Conservation (phyloP, 2,329 filamentous ascomycete species). For the Sporothrix globosa region DNA sequence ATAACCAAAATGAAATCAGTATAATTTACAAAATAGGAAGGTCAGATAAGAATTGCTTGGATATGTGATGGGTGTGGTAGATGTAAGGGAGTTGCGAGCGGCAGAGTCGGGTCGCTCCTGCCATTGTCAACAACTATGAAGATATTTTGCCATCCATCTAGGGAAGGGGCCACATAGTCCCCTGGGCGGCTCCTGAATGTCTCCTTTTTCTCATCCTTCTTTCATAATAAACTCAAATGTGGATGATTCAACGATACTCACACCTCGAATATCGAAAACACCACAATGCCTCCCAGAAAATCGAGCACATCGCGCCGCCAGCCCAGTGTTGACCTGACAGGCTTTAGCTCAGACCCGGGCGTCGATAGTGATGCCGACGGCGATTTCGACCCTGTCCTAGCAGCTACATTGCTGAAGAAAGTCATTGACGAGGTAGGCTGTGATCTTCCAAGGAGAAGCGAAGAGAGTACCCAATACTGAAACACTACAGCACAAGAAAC, state of each 20-base stretch:
- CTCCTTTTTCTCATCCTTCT: not conserved
- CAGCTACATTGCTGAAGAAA: slow-evolving; percentile 33
- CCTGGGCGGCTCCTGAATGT: too few relatives aligned
- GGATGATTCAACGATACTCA: not conserved
- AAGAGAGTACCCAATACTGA: not conserved
- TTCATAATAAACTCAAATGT: not conserved
- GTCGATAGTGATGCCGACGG: slow-evolving; percentile 30
- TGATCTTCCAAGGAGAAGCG: not conserved
- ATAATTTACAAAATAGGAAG: not conserved
- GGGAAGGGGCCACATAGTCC: not conserved
- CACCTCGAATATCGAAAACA: not conserved
- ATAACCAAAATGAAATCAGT: too few relatives aligned
- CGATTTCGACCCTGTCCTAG: slow-evolving; percentile 34
- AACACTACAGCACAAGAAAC: slow-evolving; percentile 35
- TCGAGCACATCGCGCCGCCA: slow-evolving; percentile 9
- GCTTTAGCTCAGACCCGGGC: slow-evolving; percentile 18
- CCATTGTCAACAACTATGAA: not conserved
- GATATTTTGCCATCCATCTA: not conserved
- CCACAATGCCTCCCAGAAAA: slow-evolving; percentile 29
- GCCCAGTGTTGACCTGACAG: slow-evolving; percentile 28
- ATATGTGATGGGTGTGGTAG: not conserved
- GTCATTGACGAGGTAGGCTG: slow-evolving; percentile 34
- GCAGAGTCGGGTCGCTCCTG: not conserved
- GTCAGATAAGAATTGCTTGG: not conserved
- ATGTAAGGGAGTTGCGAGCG: slow-evolving; percentile 5